Base-by-base conservation (phyloP, 2,329 filamentous ascomycete species). In the Beauveria rudraprayagi region DNA sequence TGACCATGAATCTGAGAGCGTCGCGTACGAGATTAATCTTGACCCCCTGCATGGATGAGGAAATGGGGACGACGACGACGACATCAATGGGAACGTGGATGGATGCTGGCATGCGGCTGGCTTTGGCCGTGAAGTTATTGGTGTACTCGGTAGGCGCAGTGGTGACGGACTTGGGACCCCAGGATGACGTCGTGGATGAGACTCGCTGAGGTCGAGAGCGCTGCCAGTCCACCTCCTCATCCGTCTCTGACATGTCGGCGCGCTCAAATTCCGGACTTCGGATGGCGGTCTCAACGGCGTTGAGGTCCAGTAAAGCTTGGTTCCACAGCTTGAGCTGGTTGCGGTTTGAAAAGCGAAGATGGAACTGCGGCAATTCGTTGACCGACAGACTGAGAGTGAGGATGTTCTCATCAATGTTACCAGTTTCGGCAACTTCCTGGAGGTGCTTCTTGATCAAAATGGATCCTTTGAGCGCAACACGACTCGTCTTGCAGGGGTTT, bases 371-470 rank as follows among this genome's bases (percentile, higher is more conserved):
- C 17, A 99, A 81, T 73, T 99, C 94, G 44, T 85, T 84, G 34
- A 99, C 94, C 0, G 93, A 96, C 16, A 99, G 82, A 69, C 89
- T 95, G 43, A 99, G 80, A 0, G 94, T 96, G 58, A 99, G 80
- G 62, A 97, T 81, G 56, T 91, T 88, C 66, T 95, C 90, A 67
- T 96, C 92, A 70, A 80, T 80, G 62, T 72, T 78, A 58, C 84
- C 84, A 7, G 83, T 84, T 72, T 97, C 92, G 19, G 78, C 77
- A 26, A 97, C 91, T 66, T 94, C 90, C 70, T 94, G 95, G 48
- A 99, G 81, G 72, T 99, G 94, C 78, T 96, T 97, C 78, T 96
- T 97, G 75, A 99, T 97, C 64, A 99, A 79, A 66, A 99, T 99
- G 0, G 94, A 97, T 19, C 94, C 94, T 76, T 99, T 99, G 47